Base-by-base conservation (phyloP, 2,329 filamentous ascomycete genomes). In the Didymella glomerata region DNA sequence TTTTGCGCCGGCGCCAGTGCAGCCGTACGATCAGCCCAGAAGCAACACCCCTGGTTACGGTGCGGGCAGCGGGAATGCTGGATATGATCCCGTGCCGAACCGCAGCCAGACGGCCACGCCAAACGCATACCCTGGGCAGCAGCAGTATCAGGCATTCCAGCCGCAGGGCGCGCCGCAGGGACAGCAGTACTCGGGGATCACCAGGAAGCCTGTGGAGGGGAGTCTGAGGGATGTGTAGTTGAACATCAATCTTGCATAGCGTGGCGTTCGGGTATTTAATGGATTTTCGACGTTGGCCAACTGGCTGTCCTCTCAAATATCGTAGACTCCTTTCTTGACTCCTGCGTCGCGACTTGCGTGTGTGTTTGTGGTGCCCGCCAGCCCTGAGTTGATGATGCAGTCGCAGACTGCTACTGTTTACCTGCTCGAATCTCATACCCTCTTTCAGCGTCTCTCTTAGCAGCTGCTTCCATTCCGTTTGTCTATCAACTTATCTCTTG, bases 201-300 rank as follows among this genome's bases (percentile, higher is more conserved):
- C 40, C 27, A 56, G 66, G 30, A 66, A 63, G 48, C 61, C 64
- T 1, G 57, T 67, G 24, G 63, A 67, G 30, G 64, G 66, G n/a
- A 61, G 58, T 7, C 58, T 63, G 52, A 63, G 61, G 40, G 65
- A 70, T 18, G 58, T 68, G n/a, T 68, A 58, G 62, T 4, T 16
- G 7, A 18, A 13, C 18, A 10, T n/a, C 4, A 10, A 25, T 6
- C 24, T 28, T 54, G 28, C 45, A 49, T 44, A 45, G 52, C 45
- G 52, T 38, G 50, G 50, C n/a, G 50, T 53, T 53, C n/a, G 30
- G 41, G 13, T 22, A 8, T 30, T 46, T 20, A 25, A 27, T 32
- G n/a, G 8, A 20, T 2, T 20, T 5, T 40, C 8, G 6, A 20
- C 18, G 11, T 41, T n/a, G 18, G 18, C 4, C 11, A 22, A 16